Evolutionary conservation across 2,329 filamentous ascomycete species (phyloP), one percentile per base, ranked within the genome.

Genomic region (Diaporthe sp.): DNA sequence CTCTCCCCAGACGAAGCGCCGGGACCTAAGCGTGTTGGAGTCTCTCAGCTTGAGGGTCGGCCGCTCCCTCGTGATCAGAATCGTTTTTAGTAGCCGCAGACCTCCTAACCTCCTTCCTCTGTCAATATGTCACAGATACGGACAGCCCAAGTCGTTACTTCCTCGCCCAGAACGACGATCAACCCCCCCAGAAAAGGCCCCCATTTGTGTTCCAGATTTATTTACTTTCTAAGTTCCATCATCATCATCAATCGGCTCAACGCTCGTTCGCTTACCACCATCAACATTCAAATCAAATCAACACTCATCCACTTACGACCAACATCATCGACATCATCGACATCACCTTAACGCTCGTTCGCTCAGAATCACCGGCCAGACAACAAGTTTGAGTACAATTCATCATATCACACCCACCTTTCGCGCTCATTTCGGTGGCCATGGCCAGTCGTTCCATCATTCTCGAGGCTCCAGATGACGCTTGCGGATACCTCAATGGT

Each of bases 401-500:
- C 58, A 37, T 55, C 39, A 31, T 25, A 44, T n/a, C 22, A 15
- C 39, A 13, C 17, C 25, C 39, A 13, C 17, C 25, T 28, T 22
- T 65, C n/a, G 22, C 34, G n/a, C 58, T 73, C 37, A 22, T 65
- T 0, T 44, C 71, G n/a, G 34, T 53, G 34, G 71, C 44, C n/a
- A 34, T 72, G 71, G 34, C 65, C 65, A 72, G 49, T 34, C 71
- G 57, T 17, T 49, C 71, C 7, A 37, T 71, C 34, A 20, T 76
- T 31, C 34, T 73, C 13, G 42, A 71, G 65, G 74, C 74, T 17
- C 63, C 63, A 17, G 71, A 76, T 53, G 47, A 55, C 4, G 28
- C 53, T 3, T 76, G 74, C 49, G 74, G 74, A 49, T 74, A 63
- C 22, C 61, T 70, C 22, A 68, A 74, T 39, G 71, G 74, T 34